Conservation (phyloP, 495 filamentous ascomycete genomes). For the Viridothelium virens region DNA sequence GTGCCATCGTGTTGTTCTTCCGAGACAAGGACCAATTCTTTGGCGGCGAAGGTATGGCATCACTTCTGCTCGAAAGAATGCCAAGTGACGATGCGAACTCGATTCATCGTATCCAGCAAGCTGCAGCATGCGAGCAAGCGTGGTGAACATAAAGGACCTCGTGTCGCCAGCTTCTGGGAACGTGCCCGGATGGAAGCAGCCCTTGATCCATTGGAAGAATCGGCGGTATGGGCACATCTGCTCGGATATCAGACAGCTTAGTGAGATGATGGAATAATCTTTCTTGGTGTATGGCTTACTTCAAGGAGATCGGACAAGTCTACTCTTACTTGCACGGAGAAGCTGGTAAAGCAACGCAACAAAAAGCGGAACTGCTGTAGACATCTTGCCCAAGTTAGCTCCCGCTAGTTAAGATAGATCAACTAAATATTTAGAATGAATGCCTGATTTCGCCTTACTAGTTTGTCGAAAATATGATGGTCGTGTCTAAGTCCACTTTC, state of each 20-base stretch:
- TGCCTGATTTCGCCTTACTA: too few relatives aligned
- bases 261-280: too few relatives aligned
- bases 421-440: neutral
- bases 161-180: neutral
- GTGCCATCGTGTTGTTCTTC: slow-evolving; percentile 22
- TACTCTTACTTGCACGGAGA: neutral
- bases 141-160: neutral
- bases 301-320: neutral
- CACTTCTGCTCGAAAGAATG: neutral
- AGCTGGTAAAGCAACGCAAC: neutral
- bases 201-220: neutral
- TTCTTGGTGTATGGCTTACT: neutral
- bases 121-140: neutral
- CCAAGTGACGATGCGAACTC: neutral
- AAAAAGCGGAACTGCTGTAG: neutral
- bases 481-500: neutral
- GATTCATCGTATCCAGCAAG: neutral
- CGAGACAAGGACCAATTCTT: neutral
- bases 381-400: neutral
- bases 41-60: neutral
- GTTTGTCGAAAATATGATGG: neutral
- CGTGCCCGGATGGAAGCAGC: neutral
- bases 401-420: neutral
- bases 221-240: neutral
- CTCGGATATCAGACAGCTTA: too few relatives aligned